Conservation (phyloP, 768 basidiomycete species). For the Dendrothele bispora region DNA sequence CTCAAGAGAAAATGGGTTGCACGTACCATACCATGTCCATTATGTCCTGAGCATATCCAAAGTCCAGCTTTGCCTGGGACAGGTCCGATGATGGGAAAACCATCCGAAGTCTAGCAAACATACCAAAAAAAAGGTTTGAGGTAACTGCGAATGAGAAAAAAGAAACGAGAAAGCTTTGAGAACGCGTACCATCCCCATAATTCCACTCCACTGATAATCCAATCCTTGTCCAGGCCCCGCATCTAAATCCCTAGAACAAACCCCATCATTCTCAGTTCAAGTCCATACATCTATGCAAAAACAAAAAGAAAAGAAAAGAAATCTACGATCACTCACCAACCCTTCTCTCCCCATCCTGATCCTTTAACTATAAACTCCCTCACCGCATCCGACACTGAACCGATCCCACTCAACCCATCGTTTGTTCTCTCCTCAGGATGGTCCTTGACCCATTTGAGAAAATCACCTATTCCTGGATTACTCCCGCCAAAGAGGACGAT, state of each 20-base stretch:
- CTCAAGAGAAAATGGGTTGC: too few species aligned
- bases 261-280: too few species aligned
- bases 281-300: background rate
- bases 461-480: slow-evolving; percentile 12
- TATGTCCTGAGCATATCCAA: slow-evolving; percentile 20
- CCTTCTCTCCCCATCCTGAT: too few species aligned
- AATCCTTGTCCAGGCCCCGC: slow-evolving; percentile 15
- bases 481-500: slow-evolving; percentile 17
- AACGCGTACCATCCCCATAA: slow-evolving; percentile 15
- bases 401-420: slow-evolving; percentile 16
- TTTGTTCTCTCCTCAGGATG: slow-evolving; percentile 13
- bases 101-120: slow-evolving; percentile 13
- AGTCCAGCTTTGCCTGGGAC: slow-evolving; percentile 17
- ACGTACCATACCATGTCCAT: slow-evolving; percentile 21
- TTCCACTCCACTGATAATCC: slow-evolving; percentile 19
- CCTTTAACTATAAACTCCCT: slow-evolving; percentile 8
- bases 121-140: background rate
- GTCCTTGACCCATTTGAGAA: slow-evolving; percentile 12
- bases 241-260: too few species aligned
- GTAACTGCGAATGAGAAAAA: background rate
- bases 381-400: slow-evolving; percentile 16
- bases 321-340: slow-evolving; percentile 11
- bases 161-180: too few species aligned
- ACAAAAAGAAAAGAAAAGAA: background rate
- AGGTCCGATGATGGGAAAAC: slow-evolving; percentile 18